Evolutionary conservation across 139 green algal species (phyloP), one percentile per base, ranked within the genome.

Genomic region (Chlamydomonas incerta): DNA sequence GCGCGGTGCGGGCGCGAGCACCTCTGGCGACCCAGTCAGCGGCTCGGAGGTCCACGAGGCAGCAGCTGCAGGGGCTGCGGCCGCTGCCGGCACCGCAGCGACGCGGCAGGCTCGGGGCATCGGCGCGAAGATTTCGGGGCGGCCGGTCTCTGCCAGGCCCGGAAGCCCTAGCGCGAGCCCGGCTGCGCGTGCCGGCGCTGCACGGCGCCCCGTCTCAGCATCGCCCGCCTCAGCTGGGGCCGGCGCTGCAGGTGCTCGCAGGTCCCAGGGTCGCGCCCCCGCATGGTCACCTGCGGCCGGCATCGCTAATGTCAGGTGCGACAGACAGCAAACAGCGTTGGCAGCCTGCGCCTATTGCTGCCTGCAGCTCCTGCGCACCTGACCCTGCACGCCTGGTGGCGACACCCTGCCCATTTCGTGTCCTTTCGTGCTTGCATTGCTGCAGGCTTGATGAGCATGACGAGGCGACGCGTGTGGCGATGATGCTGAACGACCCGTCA

Each of bases 401-500:
- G n/a, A n/a, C n/a, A n/a, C n/a, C n/a, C n/a, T n/a, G n/a, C n/a
- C n/a, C n/a, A n/a, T n/a, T n/a, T n/a, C n/a, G n/a, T n/a, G n/a
- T n/a, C n/a, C n/a, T n/a, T n/a, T n/a, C n/a, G 2, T 72, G 17
- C 66, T 41, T 21, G n/a, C 31, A 2, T 3, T 41, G 6, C 35
- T 74, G 35, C 72, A 85, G 79, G 47, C 66, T 85, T 31, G 65
- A 85, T 0, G 66, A 85, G 26, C 26, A 41, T 66, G 66, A 75
- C 31, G 79, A 85, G 79, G 79, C 66, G 26, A 57, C 46, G 47
- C 79, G 79, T 2, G 79, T 85, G 31, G 79, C 79, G 28, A 6
- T 68, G 0, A 76, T 85, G 79, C 79, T 85, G 65, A 85, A 85
- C 79, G 79, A 85, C 79, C 79, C 79, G 9, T 31, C 35, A 5